Base-by-base conservation (phyloP, 805 yeast species). In the Blastobotrys robertii region DNA sequence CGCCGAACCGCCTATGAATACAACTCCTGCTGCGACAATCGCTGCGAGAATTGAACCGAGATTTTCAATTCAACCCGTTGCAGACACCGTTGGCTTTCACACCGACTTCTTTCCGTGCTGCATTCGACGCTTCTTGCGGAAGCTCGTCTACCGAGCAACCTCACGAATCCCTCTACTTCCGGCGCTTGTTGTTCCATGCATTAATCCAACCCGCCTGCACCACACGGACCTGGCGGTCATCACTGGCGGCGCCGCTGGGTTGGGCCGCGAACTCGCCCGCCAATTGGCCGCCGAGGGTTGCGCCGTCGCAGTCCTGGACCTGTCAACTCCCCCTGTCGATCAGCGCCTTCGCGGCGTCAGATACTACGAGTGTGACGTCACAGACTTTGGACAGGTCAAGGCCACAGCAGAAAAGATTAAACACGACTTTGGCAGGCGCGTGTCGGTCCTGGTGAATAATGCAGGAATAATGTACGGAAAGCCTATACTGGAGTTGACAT, bases 201-300 rank as follows among this genome's bases (percentile, higher is more conserved):
- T 19, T 19, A n/a, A 11, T 33, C 16, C 16, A 5, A 33, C 36
- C 25, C 25, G 25, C 4, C 25, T 19, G 25, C 25, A 19, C 25
- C 25, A 19, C 25, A 19, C 66, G 8, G 92, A 84, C 53, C 66
- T 81, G 7, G 81, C 78, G 0, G 62, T 87, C 3, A 66, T 90
- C 14, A 88, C 97, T 0, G 97, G 97, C 0, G 97, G 97, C 0
- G 58, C 74, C 3, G 65, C 76, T 0, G 97, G 97, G 0, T 66
- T 90, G 8, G 97, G 97, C 0, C 64, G 63, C 34, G 83, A 77
- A 48, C 48, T 90, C 3, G 84, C 72, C 0, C 48, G 51, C 11
- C 54, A 55, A 16, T 70, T 88, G 42, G 59, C 64, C 4, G 49
- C 50, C 6, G 56, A 63, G 16, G 69, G 68, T 0, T 72, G 76